Evolutionary conservation across 2,329 filamentous ascomycete species (phyloP).

Genomic region (Alternaria infectoria): DNA sequence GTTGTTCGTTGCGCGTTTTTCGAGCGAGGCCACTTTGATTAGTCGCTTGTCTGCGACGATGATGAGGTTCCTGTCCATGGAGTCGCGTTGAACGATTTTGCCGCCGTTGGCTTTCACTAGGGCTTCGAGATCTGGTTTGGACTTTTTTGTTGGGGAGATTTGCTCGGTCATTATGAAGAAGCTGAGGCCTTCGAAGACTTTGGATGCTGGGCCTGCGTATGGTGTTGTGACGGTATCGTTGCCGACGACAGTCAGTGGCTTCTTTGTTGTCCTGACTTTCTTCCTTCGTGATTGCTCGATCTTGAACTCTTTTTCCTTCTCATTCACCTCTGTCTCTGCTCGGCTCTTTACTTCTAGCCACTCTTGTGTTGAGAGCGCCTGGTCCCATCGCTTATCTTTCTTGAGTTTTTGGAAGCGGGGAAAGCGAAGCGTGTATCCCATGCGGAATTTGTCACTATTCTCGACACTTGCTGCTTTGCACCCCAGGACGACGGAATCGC

Average conservation of each 20-base stretch:
- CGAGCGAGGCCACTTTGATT: conserved; percentile 82
- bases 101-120: conserved; percentile 86
- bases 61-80: conserved; percentile 66
- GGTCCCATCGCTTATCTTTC: conserved; percentile 83
- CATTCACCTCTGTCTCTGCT: conserved; percentile 64
- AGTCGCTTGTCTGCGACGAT: conserved; percentile 79
- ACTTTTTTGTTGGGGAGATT: conserved; percentile 70
- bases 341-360: conserved; percentile 74
- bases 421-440: conserved; percentile 81
- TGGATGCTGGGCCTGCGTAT: conserved; percentile 65
- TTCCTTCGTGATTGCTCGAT: conserved; percentile 72
- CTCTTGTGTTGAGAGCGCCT: conserved; percentile 77
- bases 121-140: conserved; percentile 79
- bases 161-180: conserved; percentile 88
- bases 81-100: conserved; percentile 75
- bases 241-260: conserved; percentile 76
- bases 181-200: conserved; percentile 75
- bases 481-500: conserved; percentile 83
- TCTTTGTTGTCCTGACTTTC: conserved; percentile 66
- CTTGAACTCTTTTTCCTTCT: conserved; percentile 73
- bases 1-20: conserved; percentile 72
- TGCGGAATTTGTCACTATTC: conserved; percentile 77
- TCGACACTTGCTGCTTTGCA: conserved; percentile 86
- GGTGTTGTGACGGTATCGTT: conserved; percentile 57
- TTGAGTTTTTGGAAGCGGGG: conserved; percentile 85